phyloP scores from a whole-genome alignment of 495 filamentous ascomycete species.

The Halenospora varia region DNA sequence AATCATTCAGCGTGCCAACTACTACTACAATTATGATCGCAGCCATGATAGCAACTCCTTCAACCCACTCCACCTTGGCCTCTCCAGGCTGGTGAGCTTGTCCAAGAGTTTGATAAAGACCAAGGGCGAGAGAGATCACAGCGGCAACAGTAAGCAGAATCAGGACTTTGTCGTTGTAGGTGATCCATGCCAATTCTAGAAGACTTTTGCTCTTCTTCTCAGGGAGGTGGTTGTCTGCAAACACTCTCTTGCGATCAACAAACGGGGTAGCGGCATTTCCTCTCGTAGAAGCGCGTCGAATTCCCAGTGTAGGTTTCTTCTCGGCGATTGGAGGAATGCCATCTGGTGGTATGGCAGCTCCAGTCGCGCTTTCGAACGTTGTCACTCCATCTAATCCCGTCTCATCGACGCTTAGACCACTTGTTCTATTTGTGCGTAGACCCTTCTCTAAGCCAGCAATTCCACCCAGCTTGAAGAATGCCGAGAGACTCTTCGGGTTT shows the following conservation, averaged over 20 bases:
- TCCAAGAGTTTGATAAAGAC: conserved; percentile 54
- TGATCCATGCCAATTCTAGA: conserved; percentile 65
- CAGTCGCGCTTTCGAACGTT: conserved; percentile 56
- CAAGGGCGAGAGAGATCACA: conserved; percentile 74
- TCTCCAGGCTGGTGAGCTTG: conserved; percentile 30
- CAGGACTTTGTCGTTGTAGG: conserved; percentile 85
- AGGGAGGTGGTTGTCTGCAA: conserved; percentile 66
- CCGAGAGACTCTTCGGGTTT: conserved; percentile 72
- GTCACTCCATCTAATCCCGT: conserved; percentile 51
- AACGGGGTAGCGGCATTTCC: too few relatives aligned
- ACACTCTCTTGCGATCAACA: conserved; percentile 55
- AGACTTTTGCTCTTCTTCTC: conserved; percentile 62
- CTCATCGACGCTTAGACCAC: conserved; percentile 74
- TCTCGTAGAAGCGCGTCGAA: too few relatives aligned
- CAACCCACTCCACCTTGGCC: conserved; percentile 73
- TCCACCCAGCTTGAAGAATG: conserved; percentile 76
- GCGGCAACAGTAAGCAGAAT: conserved; percentile 77
- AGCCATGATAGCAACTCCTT: conserved; percentile 67
- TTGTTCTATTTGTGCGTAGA: conserved; percentile 58
- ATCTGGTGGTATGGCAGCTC: neutral
- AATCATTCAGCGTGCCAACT: conserved; percentile 65
- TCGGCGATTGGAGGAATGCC: neutral
- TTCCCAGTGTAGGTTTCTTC: neutral
- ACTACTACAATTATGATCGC: conserved; percentile 66
- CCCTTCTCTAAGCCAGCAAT: conserved; percentile 64